A percentile compares a stretch with the other conserved stretches of the same genome.
phyloP scores from a whole-genome alignment of 2,329 filamentous ascomycete genomes.

The Xylariaceae sp. region DNA sequence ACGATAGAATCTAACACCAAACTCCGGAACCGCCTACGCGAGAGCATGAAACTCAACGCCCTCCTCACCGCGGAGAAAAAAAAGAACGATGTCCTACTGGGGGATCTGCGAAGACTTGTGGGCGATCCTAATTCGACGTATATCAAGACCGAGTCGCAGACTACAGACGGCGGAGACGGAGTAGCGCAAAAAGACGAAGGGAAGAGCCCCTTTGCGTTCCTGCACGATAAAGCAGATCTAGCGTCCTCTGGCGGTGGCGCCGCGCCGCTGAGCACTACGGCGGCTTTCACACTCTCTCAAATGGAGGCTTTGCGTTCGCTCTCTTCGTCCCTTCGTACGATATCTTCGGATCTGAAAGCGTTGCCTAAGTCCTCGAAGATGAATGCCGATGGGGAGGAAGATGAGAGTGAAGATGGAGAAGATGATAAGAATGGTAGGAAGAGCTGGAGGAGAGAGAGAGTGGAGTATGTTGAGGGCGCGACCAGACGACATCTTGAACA shows the following conservation, averaged over 20 bases:
- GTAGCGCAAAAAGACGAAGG: background rate
- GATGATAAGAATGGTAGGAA: constrained; percentile 25
- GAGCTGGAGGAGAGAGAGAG: constrained; percentile 67
- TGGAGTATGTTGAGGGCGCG: constrained; percentile 80
- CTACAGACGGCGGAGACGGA: constrained; percentile 4
- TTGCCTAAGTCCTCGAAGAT: constrained; percentile 15
- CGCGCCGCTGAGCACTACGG: constrained; percentile 65
- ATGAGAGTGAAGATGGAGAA: constrained; percentile 33
- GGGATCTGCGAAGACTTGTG: constrained; percentile 33
- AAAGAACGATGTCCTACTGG: constrained; percentile 39
- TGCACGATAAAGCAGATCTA: constrained; percentile 52
- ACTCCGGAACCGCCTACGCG: constrained; percentile 68
- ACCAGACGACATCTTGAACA: constrained; percentile 74
- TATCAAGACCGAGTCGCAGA: constrained; percentile 24
- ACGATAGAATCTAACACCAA: constrained; percentile 67
- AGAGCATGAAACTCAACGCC: constrained; percentile 51
- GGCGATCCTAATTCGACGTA: constrained; percentile 15
- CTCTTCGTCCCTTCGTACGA: constrained; percentile 55
- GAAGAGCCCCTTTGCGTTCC: constrained; percentile 51
- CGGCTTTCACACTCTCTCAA: constrained; percentile 78
- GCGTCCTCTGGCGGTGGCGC: constrained; percentile 49
- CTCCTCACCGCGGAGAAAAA: constrained; percentile 54
- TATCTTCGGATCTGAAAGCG: constrained; percentile 61
- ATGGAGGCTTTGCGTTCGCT: constrained; percentile 74
- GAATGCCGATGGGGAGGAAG: constrained; percentile 26